Evolutionary conservation across 495 filamentous ascomycete species (phyloP), one percentile per base, ranked within the genome.

Genomic region (Neurospora cerealis): DNA sequence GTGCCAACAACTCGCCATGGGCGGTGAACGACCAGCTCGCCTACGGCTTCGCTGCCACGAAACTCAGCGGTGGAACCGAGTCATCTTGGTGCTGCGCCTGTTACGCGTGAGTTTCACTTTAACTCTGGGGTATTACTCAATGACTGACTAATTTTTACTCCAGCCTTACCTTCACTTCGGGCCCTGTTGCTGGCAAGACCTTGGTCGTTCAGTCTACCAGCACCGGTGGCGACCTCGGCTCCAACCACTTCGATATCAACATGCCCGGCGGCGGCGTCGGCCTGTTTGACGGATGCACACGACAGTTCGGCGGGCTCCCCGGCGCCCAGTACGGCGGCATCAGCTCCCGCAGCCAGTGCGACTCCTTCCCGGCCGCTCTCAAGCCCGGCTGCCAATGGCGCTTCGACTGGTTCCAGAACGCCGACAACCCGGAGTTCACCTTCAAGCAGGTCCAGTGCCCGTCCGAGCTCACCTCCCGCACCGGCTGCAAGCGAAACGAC

Each of bases 201-300:
- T 86, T 90, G 85, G 83, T 90, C 69, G 86, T 90, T 32, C 89
- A 91, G 77, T 87, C 87, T n/a, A 90, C 88, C 71, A 89, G 88
- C 81, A 90, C 88, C 3, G 88, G 88, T 70, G 85, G 82, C 37
- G 88, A 90, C 72, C 84, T 90, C 6, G 83, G 83, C 48, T 75
- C 69, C 40, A 88, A 88, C 78, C 88, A 90, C 69, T 90, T 90
- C 79, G 88, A 89, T 79, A 71, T 90, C 62, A 80, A 84, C 70
- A 85, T 90, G 46, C 88, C 88, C 21, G 88, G 88, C 36, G 88
- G 88, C 71, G 88, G 88, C 71, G 87, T 88, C 24, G 88, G 88
- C 62, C 74, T 83, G 66, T 89, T 83, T 81, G 87, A 89, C 75
- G 88, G 81, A 24, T 90, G 88, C 81, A 80, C 76, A 7, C 76